Evolutionary conservation across 2,329 filamentous ascomycete species (phyloP), one percentile per base, ranked within the genome.

Genomic region (Ceratocystis lukuohia): DNA sequence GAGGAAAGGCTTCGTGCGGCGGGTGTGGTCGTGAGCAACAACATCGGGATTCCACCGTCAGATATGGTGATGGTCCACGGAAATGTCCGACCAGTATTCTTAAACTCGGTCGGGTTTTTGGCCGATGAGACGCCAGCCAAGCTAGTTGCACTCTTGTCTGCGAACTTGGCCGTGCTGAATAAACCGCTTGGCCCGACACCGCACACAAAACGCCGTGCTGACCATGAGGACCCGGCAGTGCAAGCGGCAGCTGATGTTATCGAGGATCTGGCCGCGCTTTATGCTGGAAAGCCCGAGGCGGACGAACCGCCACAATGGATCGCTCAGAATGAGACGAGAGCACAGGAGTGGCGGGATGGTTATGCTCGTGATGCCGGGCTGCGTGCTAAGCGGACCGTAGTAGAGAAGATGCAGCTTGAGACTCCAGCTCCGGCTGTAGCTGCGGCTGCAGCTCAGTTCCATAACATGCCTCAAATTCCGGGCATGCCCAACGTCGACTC

Each of bases 251-350:
- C 75, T 6, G 75, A 77, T 22, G 73, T 73, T 2, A 68, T 84
- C 12, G 79, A 82, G 69, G 72, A 72, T 0, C 71, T 79, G 0
- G 76, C 76, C 2, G 76, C 75, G 41, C 72, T 74, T 48, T 72
- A 83, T 7, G 75, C 75, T 57, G 75, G 75, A 65, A 76, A 80
- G 5, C 82, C 76, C 68, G 82, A 81, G 15, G 74, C 82, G 1
- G 78, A 71, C 1, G 77, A 80, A 56, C 80, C 83, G 2, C 82
- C 83, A 0, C 77, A 78, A 20, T 83, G 81, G 77, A 77, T 84
- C 69, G 74, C 73, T 8, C 73, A 78, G 25, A 76, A 80, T 41
- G 72, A 77, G 2, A 78, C 78, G 41, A 77, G 77, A 68, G 74
- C 79, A 0, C 77, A 78, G 8, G 78, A 82, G 69, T 85, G 82